Evolutionary conservation across 164 flowering plant species (phyloP).

Genomic region (Annona squamosa): DNA sequence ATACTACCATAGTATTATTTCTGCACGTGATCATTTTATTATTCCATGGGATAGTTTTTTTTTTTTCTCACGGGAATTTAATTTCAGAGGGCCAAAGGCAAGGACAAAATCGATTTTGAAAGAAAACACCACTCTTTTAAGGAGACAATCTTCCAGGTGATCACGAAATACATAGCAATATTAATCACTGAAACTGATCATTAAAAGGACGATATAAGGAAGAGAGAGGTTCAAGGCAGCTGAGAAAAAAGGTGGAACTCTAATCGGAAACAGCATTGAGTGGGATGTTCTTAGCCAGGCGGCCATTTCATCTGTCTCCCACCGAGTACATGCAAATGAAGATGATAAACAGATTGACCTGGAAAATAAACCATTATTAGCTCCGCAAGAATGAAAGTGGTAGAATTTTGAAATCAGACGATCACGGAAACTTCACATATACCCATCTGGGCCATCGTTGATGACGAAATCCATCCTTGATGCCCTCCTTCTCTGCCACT

Average conservation of each 20-base stretch:
- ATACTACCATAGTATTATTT: too few relatives aligned
- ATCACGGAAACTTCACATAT: slow-evolving; percentile 56
- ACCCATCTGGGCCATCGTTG: slow-evolving; percentile 74
- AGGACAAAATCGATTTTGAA: too few relatives aligned
- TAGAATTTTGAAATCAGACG: not conserved
- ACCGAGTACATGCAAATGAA: slow-evolving; percentile 72
- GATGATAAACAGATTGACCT: slow-evolving; percentile 84
- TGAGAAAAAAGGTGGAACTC: not conserved
- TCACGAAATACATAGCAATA: not conserved
- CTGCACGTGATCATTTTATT: too few relatives aligned
- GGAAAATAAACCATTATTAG: not conserved
- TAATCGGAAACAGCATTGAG: not conserved
- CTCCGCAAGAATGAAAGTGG: not conserved
- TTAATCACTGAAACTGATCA: not conserved
- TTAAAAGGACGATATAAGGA: not conserved
- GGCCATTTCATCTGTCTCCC: slow-evolving; percentile 85
- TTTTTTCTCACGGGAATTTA: too few relatives aligned
- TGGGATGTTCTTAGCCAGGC: slow-evolving; percentile 37
- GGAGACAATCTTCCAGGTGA: too few relatives aligned
- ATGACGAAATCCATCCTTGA: slow-evolving; percentile 80
- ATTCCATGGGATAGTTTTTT: too few relatives aligned
- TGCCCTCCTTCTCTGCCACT: slow-evolving; percentile 91
- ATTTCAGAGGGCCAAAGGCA: too few relatives aligned
- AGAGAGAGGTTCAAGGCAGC: not conserved
- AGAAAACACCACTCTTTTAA: too few relatives aligned